phyloP scores from a whole-genome alignment of 2,329 filamentous ascomycete genomes.

The Cryphonectria nitschkei region DNA sequence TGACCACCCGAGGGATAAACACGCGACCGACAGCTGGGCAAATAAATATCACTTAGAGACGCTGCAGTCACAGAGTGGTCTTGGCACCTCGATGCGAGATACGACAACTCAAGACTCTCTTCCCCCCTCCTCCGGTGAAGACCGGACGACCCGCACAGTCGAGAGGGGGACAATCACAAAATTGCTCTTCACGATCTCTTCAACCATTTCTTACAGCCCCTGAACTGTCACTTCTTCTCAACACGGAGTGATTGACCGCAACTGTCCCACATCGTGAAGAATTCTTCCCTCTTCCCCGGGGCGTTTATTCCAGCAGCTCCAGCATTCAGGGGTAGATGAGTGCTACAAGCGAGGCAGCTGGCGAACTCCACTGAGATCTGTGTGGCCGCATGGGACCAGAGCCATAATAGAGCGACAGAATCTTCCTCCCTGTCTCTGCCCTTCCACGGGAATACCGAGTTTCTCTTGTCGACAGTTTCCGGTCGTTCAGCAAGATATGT shows the following conservation, averaged over 20 bases:
- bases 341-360: conserved; percentile 9
- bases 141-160: conserved; percentile 26
- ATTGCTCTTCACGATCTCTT: conserved; percentile 14
- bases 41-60: conserved; percentile 10
- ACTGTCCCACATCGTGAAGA: conserved; percentile 10
- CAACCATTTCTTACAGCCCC: conserved; percentile 10
- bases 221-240: not conserved
- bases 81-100: conserved; percentile 17
- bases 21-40: not conserved
- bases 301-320: conserved; percentile 7
- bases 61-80: conserved; percentile 15
- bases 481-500: not conserved
- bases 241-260: conserved; percentile 21
- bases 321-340: conserved; percentile 24
- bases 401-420: conserved; percentile 22
- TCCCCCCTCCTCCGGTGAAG: conserved; percentile 12
- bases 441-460: not conserved
- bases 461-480: not conserved
- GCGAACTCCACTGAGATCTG: conserved; percentile 21
- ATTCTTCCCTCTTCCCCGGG: conserved; percentile 8
- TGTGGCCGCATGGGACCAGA: conserved; percentile 21
- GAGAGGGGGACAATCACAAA: conserved; percentile 15
- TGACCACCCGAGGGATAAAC: not conserved
- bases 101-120: conserved; percentile 2
- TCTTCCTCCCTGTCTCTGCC: conserved; percentile 11